Conservation (phyloP, 768 basidiomycete species). For the Termitomyces sp. region DNA sequence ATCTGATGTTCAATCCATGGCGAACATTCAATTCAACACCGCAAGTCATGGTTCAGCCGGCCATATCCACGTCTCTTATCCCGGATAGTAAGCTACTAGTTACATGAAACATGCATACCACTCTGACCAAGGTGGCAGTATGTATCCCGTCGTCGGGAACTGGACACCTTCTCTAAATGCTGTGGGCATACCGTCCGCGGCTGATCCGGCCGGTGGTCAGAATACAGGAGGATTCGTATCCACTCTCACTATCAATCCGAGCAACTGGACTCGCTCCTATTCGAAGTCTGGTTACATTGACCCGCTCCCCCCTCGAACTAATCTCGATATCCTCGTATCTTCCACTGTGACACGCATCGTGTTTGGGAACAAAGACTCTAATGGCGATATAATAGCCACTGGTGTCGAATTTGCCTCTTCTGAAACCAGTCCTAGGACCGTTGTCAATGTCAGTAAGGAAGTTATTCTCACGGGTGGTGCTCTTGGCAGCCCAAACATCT, state of each 20-base stretch:
- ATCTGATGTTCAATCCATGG: conserved; percentile 29
- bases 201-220: conserved; percentile 44
- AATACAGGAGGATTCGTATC: conserved; percentile 53
- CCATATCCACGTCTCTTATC: conserved; percentile 27
- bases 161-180: conserved; percentile 52
- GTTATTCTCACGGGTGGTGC: conserved; percentile 45
- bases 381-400: conserved; percentile 41
- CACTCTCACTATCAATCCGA: conserved; percentile 56
- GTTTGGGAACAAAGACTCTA: conserved; percentile 27
- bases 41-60: conserved; percentile 45
- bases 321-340: conserved; percentile 60
- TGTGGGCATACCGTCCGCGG: conserved; percentile 36
- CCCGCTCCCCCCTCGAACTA: conserved; percentile 55
- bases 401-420: conserved; percentile 45
- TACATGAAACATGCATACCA: conserved; percentile 31
- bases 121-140: conserved; percentile 27
- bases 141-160: conserved; percentile 46
- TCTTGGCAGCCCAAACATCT: conserved; percentile 49
- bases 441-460: conserved; percentile 35
- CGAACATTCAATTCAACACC: conserved; percentile 37
- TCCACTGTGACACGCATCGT: conserved; percentile 56
- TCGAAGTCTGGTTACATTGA: conserved; percentile 57
- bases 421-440: conserved; percentile 3
- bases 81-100: conserved; percentile 16
- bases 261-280: conserved; percentile 62